These are phyloP conservation scores for Dendrocalamus sinicus DNA, from an alignment of 176 grass and related monocot species.

Conservation along the genomic window DNA sequence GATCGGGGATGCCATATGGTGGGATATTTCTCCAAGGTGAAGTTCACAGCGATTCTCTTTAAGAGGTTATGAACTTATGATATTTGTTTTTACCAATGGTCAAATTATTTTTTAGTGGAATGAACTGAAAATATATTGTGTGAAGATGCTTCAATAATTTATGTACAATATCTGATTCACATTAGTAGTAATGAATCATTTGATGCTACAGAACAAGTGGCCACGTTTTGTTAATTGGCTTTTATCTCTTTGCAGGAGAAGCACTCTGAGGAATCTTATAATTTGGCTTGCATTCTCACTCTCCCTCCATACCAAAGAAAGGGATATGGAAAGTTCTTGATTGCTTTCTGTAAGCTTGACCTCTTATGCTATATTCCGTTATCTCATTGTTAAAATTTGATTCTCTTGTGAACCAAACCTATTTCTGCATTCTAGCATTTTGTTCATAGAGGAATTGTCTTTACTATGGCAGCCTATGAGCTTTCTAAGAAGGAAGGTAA, in stretches of 20 bases:
- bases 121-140: slow-evolving; percentile 1
- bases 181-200: slow-evolving; percentile 20
- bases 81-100: neutral
- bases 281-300: slow-evolving; percentile 98
- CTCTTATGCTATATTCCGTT: slow-evolving; percentile 22
- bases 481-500: slow-evolving; percentile 99
- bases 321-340: slow-evolving; percentile 97
- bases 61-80: neutral
- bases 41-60: neutral
- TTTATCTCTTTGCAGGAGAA: slow-evolving; percentile 73
- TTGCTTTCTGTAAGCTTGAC: slow-evolving; percentile 89
- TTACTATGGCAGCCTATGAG: slow-evolving; percentile 76
- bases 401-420: slow-evolving; percentile 1
- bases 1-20: slow-evolving; percentile 99
- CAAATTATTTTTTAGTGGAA: neutral
- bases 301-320: slow-evolving; percentile 99
- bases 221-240: neutral
- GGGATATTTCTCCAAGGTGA: slow-evolving; percentile 99
- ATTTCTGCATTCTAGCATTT: slow-evolving; percentile 20
- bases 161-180: slow-evolving; percentile 14
- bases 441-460: slow-evolving; percentile 19
- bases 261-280: slow-evolving; percentile 93
- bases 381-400: slow-evolving; percentile 11
- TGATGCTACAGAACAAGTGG: slow-evolving; percentile 11
- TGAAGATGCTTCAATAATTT: slow-evolving; percentile 28